A percentile compares a stretch with the other conserved stretches of the same genome.
These are phyloP conservation scores for Blastomyces emzantsi DNA, from an alignment of 2,329 filamentous ascomycete genomes.

Conservation along the genomic window DNA sequence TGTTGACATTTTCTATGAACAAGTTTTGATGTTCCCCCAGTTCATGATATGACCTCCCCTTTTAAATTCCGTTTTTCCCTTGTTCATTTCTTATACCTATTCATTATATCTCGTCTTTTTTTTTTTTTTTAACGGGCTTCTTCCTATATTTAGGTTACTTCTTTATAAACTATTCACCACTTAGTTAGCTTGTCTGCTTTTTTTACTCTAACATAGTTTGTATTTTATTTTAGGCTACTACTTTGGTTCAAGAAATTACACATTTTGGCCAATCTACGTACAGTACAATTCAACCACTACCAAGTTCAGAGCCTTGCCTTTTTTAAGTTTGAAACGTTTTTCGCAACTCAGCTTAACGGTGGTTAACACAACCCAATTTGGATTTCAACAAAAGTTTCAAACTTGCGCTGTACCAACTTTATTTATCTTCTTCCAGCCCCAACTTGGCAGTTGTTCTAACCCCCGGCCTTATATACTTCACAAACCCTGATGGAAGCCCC, in stretches of 20 bases:
- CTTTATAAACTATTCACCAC: not conserved
- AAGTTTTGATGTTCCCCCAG: not conserved
- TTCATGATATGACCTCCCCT: conserved; percentile 5
- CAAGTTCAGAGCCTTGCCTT: too few relatives aligned
- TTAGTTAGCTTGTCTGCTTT: not conserved
- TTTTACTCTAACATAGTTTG: not conserved
- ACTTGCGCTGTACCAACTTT: too few relatives aligned
- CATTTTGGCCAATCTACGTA: not conserved
- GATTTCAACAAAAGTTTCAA: too few relatives aligned
- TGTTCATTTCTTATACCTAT: not conserved
- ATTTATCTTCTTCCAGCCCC: too few relatives aligned
- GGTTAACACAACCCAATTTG: too few relatives aligned
- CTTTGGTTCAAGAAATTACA: not conserved
- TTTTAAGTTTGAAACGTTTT: too few relatives aligned
- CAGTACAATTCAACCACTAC: not conserved
- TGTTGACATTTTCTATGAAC: conserved; percentile 1
- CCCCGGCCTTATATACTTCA: too few relatives aligned
- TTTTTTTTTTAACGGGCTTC: not conserved
- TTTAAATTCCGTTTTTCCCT: not conserved
- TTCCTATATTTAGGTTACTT: not conserved
- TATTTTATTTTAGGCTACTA: conserved; percentile 1
- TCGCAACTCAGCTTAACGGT: too few relatives aligned
- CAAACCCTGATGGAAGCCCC: too few relatives aligned
- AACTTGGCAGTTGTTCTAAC: too few relatives aligned
- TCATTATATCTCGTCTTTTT: not conserved